Conservation (phyloP, 768 basidiomycete species). For the Dacryopinax primogenitus region DNA sequence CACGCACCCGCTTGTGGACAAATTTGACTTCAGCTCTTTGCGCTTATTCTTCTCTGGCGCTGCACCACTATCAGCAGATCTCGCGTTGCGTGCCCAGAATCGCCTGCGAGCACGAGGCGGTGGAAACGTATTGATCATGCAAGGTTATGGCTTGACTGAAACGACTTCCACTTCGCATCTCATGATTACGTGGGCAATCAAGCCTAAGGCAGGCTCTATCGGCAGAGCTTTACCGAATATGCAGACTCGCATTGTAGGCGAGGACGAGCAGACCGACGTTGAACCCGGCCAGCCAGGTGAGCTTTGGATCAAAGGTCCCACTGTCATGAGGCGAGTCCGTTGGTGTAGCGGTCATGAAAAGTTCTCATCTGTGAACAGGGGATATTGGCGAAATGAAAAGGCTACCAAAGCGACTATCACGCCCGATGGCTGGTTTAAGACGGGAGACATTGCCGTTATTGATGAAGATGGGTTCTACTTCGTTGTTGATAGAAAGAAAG, state of each 20-base stretch:
- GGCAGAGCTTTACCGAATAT: conserved; percentile 64
- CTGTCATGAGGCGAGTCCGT: conserved; percentile 55
- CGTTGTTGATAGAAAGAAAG: conserved; percentile 63
- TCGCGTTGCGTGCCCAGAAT: conserved; percentile 39
- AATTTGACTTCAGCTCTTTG: conserved; percentile 55
- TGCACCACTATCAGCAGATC: conserved; percentile 58
- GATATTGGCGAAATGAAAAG: conserved; percentile 58
- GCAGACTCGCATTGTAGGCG: conserved; percentile 56
- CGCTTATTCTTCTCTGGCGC: conserved; percentile 55
- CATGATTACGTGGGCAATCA: conserved; percentile 34
- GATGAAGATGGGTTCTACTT: conserved; percentile 60
- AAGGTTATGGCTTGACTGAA: conserved; percentile 71
- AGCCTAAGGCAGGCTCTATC: conserved; percentile 45
- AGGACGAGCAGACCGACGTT: conserved; percentile 43
- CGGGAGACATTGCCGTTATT: conserved; percentile 62
- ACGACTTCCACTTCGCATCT: conserved; percentile 61
- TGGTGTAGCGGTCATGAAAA: neutral
- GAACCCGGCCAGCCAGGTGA: conserved; percentile 54
- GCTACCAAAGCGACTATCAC: conserved; percentile 63
- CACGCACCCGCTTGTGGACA: conserved; percentile 34
- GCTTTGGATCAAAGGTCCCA: conserved; percentile 67
- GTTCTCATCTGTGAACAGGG: conserved; percentile 30
- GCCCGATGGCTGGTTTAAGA: conserved; percentile 71
- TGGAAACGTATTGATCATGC: conserved; percentile 10
- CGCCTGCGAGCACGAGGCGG: conserved; percentile 22